These are phyloP conservation scores for Puccinia triticina DNA, from an alignment of 1,284 basidiomycete genomes.

Conservation along the genomic window DNA sequence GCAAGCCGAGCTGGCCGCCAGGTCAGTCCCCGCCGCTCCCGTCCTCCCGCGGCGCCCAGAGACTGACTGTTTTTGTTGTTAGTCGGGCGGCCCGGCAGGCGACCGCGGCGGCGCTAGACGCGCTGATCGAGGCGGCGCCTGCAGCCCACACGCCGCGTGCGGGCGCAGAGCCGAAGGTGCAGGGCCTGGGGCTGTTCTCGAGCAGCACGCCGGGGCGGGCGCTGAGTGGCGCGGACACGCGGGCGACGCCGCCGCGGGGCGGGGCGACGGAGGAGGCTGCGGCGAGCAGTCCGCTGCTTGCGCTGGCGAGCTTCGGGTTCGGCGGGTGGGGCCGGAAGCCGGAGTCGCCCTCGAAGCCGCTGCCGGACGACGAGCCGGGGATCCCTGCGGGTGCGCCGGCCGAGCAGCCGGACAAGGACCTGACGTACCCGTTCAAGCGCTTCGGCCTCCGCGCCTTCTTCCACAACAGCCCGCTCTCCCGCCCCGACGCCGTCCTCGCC, in stretches of 20 bases:
- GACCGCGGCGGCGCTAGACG: neutral
- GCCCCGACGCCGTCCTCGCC: neutral
- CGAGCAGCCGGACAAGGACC: neutral
- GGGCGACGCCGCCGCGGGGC: neutral
- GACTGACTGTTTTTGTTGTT: too few relatives aligned
- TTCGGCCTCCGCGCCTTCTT: slow-evolving; percentile 5
- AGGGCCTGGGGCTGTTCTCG: neutral
- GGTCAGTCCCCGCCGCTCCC: too few relatives aligned
- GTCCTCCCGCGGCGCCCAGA: too few relatives aligned
- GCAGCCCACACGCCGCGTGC: neutral
- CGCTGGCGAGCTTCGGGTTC: neutral
- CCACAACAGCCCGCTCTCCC: neutral
- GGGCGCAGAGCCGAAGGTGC: neutral
- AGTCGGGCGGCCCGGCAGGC: neutral
- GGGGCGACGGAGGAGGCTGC: neutral
- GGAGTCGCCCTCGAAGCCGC: neutral
- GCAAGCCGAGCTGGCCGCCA: neutral
- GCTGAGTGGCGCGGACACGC: neutral
- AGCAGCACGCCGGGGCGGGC: neutral
- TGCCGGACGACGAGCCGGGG: neutral
- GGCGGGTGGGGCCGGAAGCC: neutral
- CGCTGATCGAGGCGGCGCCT: neutral
- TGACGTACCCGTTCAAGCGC: neutral
- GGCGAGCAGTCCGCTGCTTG: slow-evolving; percentile 1
- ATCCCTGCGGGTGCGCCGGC: neutral